Evolutionary conservation across 2,329 filamentous ascomycete genomes (phyloP).

Genomic region (Rosellinia necatrix): DNA sequence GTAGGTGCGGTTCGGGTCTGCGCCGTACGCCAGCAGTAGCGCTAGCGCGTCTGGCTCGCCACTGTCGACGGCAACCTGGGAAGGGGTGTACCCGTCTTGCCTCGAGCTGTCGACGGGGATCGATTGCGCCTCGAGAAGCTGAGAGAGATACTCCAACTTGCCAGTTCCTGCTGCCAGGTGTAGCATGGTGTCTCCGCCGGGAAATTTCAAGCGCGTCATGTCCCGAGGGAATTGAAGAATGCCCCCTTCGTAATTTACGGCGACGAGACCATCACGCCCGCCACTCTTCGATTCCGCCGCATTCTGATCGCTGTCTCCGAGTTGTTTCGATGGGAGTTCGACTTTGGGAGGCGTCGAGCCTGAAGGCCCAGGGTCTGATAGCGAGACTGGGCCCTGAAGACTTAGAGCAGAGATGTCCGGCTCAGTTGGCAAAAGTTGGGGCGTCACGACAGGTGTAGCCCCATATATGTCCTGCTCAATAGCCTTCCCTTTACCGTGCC

Average conservation of each 20-base stretch:
- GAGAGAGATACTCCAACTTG: not conserved
- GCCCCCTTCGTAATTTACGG: not conserved
- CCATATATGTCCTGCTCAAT: not conserved
- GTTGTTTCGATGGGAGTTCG: too few species aligned
- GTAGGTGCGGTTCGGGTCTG: slow-evolving; percentile 6
- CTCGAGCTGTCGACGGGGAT: slow-evolving; percentile 1
- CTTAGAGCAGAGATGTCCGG: not conserved
- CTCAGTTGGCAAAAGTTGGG: not conserved
- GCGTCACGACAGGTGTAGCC: not conserved
- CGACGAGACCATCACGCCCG: too few species aligned
- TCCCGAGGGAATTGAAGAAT: not conserved
- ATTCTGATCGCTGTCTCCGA: too few species aligned
- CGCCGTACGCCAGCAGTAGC: slow-evolving; percentile 1
- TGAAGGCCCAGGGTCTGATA: not conserved
- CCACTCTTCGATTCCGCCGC: too few species aligned
- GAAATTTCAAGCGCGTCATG: not conserved
- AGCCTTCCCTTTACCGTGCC: not conserved
- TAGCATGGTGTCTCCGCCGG: slow-evolving; percentile 2
- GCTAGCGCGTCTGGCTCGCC: not conserved
- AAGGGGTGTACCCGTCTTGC: slow-evolving; percentile 6
- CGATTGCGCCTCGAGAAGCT: not conserved
- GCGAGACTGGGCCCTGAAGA: not conserved
- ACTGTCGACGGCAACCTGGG: not conserved
- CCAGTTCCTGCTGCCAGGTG: slow-evolving; percentile 2
- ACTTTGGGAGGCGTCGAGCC: not conserved